These are phyloP conservation scores for Colletotrichum magnum DNA, from an alignment of 2,329 filamentous ascomycete species.

Conservation along the genomic window DNA sequence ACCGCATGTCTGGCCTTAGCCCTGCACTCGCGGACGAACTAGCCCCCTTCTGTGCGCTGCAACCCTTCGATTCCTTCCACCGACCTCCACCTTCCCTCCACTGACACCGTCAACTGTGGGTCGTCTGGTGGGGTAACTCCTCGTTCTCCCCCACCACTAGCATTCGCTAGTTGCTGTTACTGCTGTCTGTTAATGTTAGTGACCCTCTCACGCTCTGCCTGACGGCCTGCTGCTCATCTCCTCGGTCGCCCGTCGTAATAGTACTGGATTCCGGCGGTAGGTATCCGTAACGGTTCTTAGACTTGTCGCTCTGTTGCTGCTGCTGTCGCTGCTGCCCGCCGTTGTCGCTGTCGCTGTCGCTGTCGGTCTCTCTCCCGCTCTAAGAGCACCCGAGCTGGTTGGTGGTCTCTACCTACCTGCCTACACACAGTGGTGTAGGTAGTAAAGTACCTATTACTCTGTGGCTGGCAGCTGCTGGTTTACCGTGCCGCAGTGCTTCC, in stretches of 20 bases:
- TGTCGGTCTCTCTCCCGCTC: conserved; percentile 11
- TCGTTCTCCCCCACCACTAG: conserved; percentile 28
- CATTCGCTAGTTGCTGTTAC: neutral
- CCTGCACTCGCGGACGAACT: conserved; percentile 38
- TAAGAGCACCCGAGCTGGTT: neutral
- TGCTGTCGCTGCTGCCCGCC: neutral
- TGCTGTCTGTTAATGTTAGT: conserved; percentile 15
- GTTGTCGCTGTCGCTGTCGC: conserved; percentile 16
- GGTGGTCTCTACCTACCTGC: neutral
- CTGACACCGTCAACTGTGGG: conserved; percentile 36
- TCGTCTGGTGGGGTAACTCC: conserved; percentile 22
- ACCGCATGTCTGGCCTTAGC: conserved; percentile 38
- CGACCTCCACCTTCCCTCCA: conserved; percentile 35
- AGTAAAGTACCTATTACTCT: neutral
- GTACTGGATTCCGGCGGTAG: no score
- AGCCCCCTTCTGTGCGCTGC: conserved; percentile 39
- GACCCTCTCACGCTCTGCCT: conserved; percentile 17
- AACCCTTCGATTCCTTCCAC: conserved; percentile 41
- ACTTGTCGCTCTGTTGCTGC: neutral
- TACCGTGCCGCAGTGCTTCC: neutral
- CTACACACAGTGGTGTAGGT: no score
- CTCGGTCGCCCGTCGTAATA: no score
- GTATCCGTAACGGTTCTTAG: no score
- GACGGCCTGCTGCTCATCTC: no score
- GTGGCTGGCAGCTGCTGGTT: no score